phyloP scores from a whole-genome alignment of 805 yeast genomes.

The Priceomyces castillae region DNA sequence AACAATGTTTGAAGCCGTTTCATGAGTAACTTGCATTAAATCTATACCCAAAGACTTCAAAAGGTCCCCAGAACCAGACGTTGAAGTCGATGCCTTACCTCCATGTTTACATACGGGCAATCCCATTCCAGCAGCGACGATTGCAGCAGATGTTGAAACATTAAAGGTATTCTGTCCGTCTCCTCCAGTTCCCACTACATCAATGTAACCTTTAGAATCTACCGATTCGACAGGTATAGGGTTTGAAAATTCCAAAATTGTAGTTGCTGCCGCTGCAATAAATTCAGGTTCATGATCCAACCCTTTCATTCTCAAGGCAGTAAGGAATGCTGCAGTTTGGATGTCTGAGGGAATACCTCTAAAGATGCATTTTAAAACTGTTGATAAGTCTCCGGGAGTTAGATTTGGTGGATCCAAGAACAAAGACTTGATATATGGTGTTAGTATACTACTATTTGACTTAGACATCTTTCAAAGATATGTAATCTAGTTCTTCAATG shows the following conservation, averaged over 20 bases:
- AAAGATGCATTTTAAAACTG: slow-evolving; percentile 61
- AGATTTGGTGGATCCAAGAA: slow-evolving; percentile 59
- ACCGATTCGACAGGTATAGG: slow-evolving; percentile 45
- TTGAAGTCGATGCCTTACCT: slow-evolving; percentile 92
- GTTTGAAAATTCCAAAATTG: slow-evolving; percentile 65
- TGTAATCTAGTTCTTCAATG: background rate
- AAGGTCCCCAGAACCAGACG: slow-evolving; percentile 92
- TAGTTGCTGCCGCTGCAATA: slow-evolving; percentile 81
- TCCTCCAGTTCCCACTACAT: slow-evolving; percentile 98
- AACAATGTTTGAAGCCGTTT: slow-evolving; percentile 59
- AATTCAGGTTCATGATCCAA: slow-evolving; percentile 78
- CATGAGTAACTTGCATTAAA: slow-evolving; percentile 60
- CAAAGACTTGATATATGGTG: slow-evolving; percentile 66
- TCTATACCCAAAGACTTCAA: slow-evolving; percentile 82
- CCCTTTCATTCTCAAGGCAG: slow-evolving; percentile 69
- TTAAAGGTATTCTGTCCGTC: slow-evolving; percentile 97
- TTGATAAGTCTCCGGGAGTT: slow-evolving; percentile 60
- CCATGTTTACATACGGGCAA: slow-evolving; percentile 90
- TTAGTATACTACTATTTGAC: slow-evolving; percentile 27
- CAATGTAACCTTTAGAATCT: slow-evolving; percentile 58
- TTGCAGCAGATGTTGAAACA: slow-evolving; percentile 92
- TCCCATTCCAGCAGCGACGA: slow-evolving; percentile 88
- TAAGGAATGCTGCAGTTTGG: slow-evolving; percentile 75
- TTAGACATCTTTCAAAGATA: slow-evolving; percentile 4
- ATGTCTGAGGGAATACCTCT: slow-evolving; percentile 60